Percentiles rank a stretch among this genome's conserved stretches.
Conservation (phyloP, 106 monocot species). For the Phalaenopsis aphrodite region DNA sequence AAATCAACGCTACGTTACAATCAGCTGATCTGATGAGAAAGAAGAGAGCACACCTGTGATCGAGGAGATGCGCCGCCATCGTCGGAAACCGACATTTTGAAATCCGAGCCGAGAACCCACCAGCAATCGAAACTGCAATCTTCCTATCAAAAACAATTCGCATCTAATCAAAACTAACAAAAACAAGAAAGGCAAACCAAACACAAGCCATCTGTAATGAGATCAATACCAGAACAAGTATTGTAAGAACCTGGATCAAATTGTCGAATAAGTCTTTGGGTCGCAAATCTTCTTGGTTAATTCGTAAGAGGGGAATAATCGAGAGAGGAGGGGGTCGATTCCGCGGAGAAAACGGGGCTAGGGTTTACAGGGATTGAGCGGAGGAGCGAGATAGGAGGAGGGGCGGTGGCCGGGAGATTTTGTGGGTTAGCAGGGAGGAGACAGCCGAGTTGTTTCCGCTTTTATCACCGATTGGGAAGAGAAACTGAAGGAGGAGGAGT, state of each 20-base stretch:
- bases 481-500: no score
- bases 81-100: conserved; percentile 5
- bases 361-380: conserved; percentile 1
- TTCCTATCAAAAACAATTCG: background rate
- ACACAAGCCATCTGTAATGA: background rate
- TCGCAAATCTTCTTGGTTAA: background rate
- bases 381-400: background rate
- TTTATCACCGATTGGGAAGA: no score
- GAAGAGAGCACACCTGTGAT: conserved; percentile 7
- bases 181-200: background rate
- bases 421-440: background rate
- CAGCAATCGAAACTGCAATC: background rate
- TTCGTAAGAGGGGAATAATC: background rate
- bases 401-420: background rate
- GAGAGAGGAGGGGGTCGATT: background rate
- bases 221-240: background rate
- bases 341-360: background rate
- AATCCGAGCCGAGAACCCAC: background rate
- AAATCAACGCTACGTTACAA: background rate
- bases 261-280: background rate
- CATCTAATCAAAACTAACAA: background rate
- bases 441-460: no score
- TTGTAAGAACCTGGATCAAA: conserved; percentile 4
- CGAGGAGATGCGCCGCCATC: conserved; percentile 3
- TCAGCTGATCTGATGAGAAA: background rate